Evolutionary conservation across 2,329 filamentous ascomycete species (phyloP), one percentile per base, ranked within the genome.

Genomic region (Coniochaeta sp.): DNA sequence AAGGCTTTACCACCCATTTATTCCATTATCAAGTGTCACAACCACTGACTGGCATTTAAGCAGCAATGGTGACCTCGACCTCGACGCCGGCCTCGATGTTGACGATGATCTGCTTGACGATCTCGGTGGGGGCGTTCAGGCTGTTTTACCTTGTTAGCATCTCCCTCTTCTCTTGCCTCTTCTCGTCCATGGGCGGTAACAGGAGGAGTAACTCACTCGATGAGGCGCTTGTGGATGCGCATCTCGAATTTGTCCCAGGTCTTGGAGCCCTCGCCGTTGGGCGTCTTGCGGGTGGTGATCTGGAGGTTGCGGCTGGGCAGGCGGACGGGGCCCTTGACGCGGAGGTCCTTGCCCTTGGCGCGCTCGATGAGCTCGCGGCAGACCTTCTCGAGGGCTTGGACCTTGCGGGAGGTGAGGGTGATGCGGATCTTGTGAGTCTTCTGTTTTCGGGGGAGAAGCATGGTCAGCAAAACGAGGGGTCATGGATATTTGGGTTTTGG

Each of bases 191-290:
- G 3, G 10, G 45, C 8, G n/a, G 20, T 22, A 14, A 14, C 3
- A 26, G 22, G 38, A 22, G 30, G 32, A 30, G 45, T 51, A 42
- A 81, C 84, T 67, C 72, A 89, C 84, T 96, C 91, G 71, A 96
- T 96, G 70, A 96, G 82, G 66, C 91, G 88, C 87, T 96, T 96
- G 85, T 96, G 91, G 74, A 96, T 95, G 79, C 92, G 87, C 91
- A 99, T 95, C 87, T 99, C 92, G 77, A 82, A 99, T 75, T 82
- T 86, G 75, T 97, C 94, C 94, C 94, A 99, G 71, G 94, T 99
- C 90, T 99, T 99, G 77, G 88, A 95, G 79, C 94, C 94, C 85
- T 99, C 94, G 88, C 94, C 94, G 79, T 89, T 94, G 74, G 94
- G 94, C 61, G 94, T 97, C 88, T 99, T 99, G 71, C 94, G 88